Conservation (phyloP, 1,139 yeast species). For the Blastobotrys apis region DNA sequence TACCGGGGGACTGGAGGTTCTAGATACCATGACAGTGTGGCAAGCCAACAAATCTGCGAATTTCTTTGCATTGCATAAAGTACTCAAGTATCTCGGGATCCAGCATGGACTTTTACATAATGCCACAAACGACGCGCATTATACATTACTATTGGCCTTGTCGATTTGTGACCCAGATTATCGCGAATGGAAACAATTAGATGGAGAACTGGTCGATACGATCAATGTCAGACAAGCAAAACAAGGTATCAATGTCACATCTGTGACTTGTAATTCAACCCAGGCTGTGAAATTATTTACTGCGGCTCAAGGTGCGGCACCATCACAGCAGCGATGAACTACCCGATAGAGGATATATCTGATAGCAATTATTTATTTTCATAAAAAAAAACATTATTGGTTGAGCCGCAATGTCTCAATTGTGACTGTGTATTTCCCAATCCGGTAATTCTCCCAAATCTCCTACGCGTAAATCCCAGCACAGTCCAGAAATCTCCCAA, state of each 20-base stretch:
- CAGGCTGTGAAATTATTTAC: constrained; percentile 1
- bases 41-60: constrained; percentile 41
- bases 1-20: constrained; percentile 39
- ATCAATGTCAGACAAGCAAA: neutral
- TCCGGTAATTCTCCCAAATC: neutral
- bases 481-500: neutral
- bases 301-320: neutral
- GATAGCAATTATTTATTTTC: neutral
- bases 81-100: constrained; percentile 48
- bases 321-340: neutral
- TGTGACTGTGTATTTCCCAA: neutral
- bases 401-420: neutral
- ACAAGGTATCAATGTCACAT: neutral
- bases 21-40: constrained; percentile 57
- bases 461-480: constrained; percentile 1
- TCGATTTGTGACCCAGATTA: constrained; percentile 50
- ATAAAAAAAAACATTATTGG: neutral
- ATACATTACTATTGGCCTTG: constrained; percentile 53
- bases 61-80: constrained; percentile 49
- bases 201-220: neutral
- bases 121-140: constrained; percentile 82
- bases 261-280: neutral
- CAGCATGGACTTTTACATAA: constrained; percentile 68
- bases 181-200: constrained; percentile 9
- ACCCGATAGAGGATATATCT: neutral